Conservation (phyloP, 192 early-diverging fungal species). For the Backusella morwellensis region DNA sequence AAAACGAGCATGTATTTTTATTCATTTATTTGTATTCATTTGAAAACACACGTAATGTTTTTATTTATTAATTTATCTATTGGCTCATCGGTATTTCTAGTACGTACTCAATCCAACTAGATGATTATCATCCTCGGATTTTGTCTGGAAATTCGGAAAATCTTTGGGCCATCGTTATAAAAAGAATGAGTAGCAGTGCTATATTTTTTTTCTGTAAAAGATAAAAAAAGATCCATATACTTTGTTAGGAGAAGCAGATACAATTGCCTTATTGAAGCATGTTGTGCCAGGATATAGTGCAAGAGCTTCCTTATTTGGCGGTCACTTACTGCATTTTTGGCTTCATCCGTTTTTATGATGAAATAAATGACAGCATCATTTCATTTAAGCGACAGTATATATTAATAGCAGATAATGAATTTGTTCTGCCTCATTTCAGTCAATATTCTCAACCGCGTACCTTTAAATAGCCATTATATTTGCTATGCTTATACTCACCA, state of each 20-base stretch:
- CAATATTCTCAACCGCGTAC: conserved; percentile 53
- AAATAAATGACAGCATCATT: too few relatives aligned
- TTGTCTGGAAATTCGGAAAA: conserved; percentile 17
- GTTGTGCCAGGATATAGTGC: conserved; percentile 56
- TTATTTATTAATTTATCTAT: conserved; percentile 7
- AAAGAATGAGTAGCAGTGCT: neutral
- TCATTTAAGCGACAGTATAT: neutral
- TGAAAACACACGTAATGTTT: too few relatives aligned
- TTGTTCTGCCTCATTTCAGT: conserved; percentile 46
- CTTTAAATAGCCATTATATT: conserved; percentile 15
- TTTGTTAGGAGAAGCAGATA: conserved; percentile 48
- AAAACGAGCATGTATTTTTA: neutral
- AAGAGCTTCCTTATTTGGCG: conserved; percentile 39
- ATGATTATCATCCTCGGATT: conserved; percentile 38
- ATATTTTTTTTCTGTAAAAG: neutral
- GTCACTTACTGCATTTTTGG: conserved; percentile 31
- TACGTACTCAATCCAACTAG: conserved; percentile 20
- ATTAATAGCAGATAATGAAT: conserved; percentile 22
- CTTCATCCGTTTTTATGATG: conserved; percentile 20
- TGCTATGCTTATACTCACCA: neutral
- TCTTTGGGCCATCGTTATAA: too few relatives aligned
- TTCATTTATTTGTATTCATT: neutral
- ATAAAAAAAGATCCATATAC: conserved; percentile 19
- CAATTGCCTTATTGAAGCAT: conserved; percentile 54
- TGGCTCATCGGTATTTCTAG: conserved; percentile 21